Conservation (phyloP, 2,329 filamentous ascomycete species). For the Fusarium clavum region DNA sequence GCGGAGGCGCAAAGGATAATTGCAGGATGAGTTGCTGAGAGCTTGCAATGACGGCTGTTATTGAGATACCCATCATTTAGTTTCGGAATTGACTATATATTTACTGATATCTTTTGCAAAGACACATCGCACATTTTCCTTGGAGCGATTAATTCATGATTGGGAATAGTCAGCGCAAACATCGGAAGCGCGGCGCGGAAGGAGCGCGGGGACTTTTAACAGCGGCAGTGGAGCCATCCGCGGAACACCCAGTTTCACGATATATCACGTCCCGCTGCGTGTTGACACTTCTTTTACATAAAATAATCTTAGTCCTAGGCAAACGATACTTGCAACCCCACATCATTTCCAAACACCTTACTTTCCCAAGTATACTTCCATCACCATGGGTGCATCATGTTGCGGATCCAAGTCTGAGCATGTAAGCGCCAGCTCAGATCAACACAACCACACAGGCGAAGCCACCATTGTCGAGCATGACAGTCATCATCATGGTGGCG, state of each 20-base stretch:
- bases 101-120: no score
- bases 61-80: constrained; percentile 5
- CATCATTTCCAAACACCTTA: rapidly evolving
- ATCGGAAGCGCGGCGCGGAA: constrained; percentile 10
- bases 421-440: background rate
- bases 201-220: constrained; percentile 15
- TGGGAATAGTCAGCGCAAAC: no score
- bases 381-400: constrained; percentile 12
- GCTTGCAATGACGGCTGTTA: no score
- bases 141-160: no score
- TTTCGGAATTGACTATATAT: no score
- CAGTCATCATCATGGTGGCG: rapidly evolving
- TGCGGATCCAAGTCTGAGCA: constrained; percentile 4
- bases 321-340: background rate
- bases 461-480: rapidly evolving
- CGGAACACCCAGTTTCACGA: background rate
- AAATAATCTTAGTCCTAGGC: background rate
- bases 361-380: rapidly evolving
- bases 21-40: background rate
- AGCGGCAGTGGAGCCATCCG: background rate
- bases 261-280: background rate
- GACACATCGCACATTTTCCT: no score
- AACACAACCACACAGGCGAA: rapidly evolving
- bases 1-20: constrained; percentile 16
- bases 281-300: background rate